These are phyloP conservation scores for Alternaria rosae DNA, from an alignment of 2,329 filamentous ascomycete species.

Conservation along the genomic window DNA sequence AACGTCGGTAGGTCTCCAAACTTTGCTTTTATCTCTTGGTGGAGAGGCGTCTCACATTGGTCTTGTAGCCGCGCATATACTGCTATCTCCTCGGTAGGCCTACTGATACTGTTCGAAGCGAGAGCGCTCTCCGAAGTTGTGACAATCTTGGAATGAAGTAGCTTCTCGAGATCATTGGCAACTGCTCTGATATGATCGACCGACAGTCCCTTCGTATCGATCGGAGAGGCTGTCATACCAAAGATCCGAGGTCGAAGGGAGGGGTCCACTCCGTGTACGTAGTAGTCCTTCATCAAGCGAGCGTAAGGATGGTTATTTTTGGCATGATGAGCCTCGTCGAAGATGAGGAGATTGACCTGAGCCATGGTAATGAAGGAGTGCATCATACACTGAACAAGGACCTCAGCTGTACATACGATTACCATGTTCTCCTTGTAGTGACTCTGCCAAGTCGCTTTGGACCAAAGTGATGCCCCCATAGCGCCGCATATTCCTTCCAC, in stretches of 20 bases:
- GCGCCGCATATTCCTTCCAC: conserved; percentile 78
- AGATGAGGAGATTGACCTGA: conserved; percentile 87
- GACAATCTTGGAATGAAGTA: conserved; percentile 83
- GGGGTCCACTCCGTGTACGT: conserved; percentile 60
- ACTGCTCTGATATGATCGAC: conserved; percentile 71
- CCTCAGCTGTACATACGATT: conserved; percentile 90
- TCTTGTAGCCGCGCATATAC: conserved; percentile 61
- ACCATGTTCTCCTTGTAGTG: conserved; percentile 74
- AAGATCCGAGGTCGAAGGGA: conserved; percentile 76
- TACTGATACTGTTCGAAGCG: conserved; percentile 65
- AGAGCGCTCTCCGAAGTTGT: conserved; percentile 71
- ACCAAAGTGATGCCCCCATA: conserved; percentile 69
- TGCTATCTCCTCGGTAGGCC: conserved; percentile 66
- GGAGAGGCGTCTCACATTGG: conserved; percentile 70
- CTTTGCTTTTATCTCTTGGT: conserved; percentile 61
- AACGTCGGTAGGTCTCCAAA: conserved; percentile 64
- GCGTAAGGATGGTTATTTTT: conserved; percentile 95
- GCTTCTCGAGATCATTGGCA: conserved; percentile 73
- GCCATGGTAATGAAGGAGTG: conserved; percentile 81
- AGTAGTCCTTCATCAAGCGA: conserved; percentile 87
- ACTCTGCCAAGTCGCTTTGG: conserved; percentile 65
- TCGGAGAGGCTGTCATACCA: conserved; percentile 96
- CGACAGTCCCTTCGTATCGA: conserved; percentile 71
- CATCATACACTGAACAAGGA: conserved; percentile 79
- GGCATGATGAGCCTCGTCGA: conserved; percentile 95